Percentiles rank a stretch among this genome's conserved stretches.
Evolutionary conservation across 352 stramenopile genomes (phyloP).

Genomic region (Phytopythium helicoides): DNA sequence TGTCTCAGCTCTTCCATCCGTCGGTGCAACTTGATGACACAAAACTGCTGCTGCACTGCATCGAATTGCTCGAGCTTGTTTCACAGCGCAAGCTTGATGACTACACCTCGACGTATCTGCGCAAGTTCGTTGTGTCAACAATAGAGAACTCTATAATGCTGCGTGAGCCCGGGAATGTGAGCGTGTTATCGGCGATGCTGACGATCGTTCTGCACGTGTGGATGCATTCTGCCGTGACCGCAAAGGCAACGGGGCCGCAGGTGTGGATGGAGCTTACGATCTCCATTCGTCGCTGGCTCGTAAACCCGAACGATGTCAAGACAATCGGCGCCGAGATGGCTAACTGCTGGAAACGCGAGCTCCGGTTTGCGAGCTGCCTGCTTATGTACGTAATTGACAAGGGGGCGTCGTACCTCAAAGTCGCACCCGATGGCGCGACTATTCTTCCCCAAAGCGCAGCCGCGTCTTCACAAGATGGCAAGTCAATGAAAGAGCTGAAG

Average conservation of each 20-base stretch:
- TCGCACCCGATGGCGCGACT: constrained; percentile 52
- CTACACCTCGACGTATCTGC: constrained; percentile 83
- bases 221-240: constrained; percentile 74
- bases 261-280: constrained; percentile 83
- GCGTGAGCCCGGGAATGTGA: constrained; percentile 57
- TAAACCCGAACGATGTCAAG: constrained; percentile 57
- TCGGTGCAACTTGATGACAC: constrained; percentile 80
- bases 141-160: constrained; percentile 77
- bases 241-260: constrained; percentile 54
- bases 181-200: constrained; percentile 74
- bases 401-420: constrained; percentile 66
- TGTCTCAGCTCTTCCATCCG: constrained; percentile 86
- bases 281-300: constrained; percentile 75
- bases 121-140: constrained; percentile 85
- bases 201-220: constrained; percentile 83
- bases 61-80: constrained; percentile 83
- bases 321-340: constrained; percentile 63
- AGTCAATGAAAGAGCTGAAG: constrained; percentile 56
- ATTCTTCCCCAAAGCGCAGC: constrained; percentile 36
- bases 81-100: constrained; percentile 80
- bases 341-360: constrained; percentile 84
- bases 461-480: constrained; percentile 11
- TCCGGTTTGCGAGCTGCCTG: constrained; percentile 76
- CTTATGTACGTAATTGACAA: constrained; percentile 83
- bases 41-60: constrained; percentile 83